Percentiles rank a stretch among this genome's conserved stretches.
These are phyloP conservation scores for Microdochium paspali DNA, from an alignment of 2,329 filamentous ascomycete species.

Conservation along the genomic window DNA sequence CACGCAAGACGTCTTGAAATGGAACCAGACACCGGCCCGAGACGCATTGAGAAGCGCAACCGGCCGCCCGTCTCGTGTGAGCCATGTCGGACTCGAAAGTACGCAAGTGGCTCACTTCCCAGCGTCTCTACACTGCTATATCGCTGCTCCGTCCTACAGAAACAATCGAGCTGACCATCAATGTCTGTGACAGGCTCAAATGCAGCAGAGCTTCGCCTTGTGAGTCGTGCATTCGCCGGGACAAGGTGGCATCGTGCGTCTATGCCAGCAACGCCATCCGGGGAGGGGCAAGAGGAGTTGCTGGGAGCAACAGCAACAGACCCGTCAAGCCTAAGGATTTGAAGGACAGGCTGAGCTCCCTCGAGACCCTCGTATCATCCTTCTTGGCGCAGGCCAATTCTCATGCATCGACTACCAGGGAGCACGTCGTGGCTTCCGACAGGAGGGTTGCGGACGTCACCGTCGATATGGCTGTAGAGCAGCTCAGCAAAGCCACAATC, in stretches of 20 bases:
- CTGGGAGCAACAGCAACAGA: neutral
- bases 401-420: neutral
- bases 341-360: constrained; percentile 15
- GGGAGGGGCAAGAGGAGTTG: neutral
- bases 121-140: neutral
- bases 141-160: neutral
- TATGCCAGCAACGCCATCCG: constrained; percentile 21
- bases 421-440: neutral
- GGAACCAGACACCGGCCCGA: neutral
- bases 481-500: neutral
- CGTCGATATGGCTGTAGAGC: neutral
- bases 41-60: constrained; percentile 20
- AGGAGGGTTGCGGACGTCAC: neutral
- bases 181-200: constrained; percentile 14
- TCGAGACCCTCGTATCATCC: constrained; percentile 17
- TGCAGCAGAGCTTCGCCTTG: constrained; percentile 22
- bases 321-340: constrained; percentile 4
- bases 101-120: constrained; percentile 1
- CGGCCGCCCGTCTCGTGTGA: constrained; percentile 23
- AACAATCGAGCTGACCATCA: neutral
- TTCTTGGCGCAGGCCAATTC: constrained; percentile 4
- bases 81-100: constrained; percentile 23
- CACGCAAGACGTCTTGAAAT: neutral
- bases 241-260: constrained; percentile 13
- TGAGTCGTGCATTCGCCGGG: constrained; percentile 16